phyloP scores from a whole-genome alignment of 225 moss, liverwort and hornwort species.

The Lunularia cruciata region DNA sequence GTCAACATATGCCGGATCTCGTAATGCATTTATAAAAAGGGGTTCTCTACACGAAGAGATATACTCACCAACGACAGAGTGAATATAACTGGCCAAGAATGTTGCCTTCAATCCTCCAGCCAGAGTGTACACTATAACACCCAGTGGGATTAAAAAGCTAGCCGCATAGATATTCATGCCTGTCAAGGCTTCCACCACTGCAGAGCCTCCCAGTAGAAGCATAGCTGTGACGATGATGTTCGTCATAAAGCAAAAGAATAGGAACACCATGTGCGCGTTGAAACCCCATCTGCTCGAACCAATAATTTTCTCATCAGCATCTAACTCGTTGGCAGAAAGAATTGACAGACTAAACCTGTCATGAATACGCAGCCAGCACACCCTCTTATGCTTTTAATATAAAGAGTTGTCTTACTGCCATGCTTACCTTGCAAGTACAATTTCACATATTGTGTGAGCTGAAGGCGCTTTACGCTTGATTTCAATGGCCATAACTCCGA shows the following conservation, averaged over 20 bases:
- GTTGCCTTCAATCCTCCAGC: slow-evolving; percentile 93
- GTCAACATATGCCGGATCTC: background rate
- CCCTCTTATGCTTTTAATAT: too few relatives aligned
- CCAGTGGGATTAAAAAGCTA: slow-evolving; percentile 90
- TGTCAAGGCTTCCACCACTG: slow-evolving; percentile 84
- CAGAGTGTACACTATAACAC: slow-evolving; percentile 85
- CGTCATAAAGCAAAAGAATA: slow-evolving; percentile 85
- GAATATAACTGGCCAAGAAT: slow-evolving; percentile 85
- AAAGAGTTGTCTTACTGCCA: background rate
- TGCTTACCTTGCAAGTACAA: slow-evolving; percentile 57
- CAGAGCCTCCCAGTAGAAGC: slow-evolving; percentile 87
- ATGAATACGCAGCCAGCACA: background rate
- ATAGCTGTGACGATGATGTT: slow-evolving; percentile 96
- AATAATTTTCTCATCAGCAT: too few relatives aligned
- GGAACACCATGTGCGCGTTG: slow-evolving; percentile 62
- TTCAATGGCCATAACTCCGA: slow-evolving; percentile 93
- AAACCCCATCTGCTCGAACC: slow-evolving; percentile 85
- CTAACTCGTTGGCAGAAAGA: background rate
- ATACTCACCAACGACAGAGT: slow-evolving; percentile 66
- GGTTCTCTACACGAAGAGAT: too few relatives aligned
- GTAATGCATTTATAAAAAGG: background rate
- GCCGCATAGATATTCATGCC: slow-evolving; percentile 89
- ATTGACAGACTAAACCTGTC: background rate
- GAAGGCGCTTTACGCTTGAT: slow-evolving; percentile 93
- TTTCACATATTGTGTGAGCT: slow-evolving; percentile 95